phyloP scores from a whole-genome alignment of 2,329 filamentous ascomycete species.

The Stachybotrys echinatus region DNA sequence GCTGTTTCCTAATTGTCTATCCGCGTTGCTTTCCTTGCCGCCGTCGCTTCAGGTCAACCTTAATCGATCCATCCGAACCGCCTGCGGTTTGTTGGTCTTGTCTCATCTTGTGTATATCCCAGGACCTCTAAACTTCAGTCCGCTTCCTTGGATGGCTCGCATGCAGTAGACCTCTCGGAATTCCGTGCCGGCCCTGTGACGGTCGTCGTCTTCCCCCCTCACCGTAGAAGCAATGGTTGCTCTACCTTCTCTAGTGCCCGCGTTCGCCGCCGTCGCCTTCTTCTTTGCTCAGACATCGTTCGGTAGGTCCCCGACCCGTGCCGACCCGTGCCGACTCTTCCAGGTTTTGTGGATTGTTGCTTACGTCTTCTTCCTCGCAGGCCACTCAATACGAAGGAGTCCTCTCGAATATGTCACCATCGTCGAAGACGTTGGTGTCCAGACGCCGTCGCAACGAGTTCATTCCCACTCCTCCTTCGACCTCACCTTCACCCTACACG shows the following conservation, averaged over 20 bases:
- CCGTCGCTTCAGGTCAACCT: too few species aligned
- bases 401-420: conserved; percentile 70
- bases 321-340: neutral
- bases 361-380: conserved; percentile 29
- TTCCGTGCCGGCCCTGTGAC: neutral
- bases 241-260: conserved; percentile 22
- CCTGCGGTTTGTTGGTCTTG: neutral
- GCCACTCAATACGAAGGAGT: conserved; percentile 68
- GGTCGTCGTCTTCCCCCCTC: neutral
- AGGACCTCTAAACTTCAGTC: neutral
- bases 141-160: neutral
- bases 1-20: too few species aligned
- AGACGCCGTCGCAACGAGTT: conserved; percentile 72
- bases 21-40: too few species aligned
- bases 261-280: conserved; percentile 22
- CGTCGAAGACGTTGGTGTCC: conserved; percentile 70
- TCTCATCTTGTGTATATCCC: neutral
- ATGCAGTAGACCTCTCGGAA: neutral
- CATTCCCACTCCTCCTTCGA: conserved; percentile 81
- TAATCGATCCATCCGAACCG: too few species aligned
- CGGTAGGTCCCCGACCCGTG: conserved; percentile 16
- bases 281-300: conserved; percentile 23
- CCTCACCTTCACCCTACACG: conserved; percentile 70
- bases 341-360: conserved; percentile 14
- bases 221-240: conserved; percentile 22